Base-by-base conservation (phyloP, 495 filamentous ascomycete genomes). In the Polyplosphaeria fusca region DNA sequence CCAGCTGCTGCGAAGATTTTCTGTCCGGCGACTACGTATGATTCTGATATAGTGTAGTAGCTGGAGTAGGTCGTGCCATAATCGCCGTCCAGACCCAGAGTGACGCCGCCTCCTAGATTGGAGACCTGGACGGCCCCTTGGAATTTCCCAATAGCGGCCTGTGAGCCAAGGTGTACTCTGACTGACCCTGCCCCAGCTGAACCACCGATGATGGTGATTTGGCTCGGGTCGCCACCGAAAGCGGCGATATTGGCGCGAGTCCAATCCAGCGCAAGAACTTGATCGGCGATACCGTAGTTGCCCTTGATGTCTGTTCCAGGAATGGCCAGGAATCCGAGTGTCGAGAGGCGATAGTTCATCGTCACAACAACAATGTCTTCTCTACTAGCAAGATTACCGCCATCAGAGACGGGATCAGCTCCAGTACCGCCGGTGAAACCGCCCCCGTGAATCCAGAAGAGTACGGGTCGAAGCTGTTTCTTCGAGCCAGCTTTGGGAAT, bases 391-490 rank as follows among this genome's bases (percentile, higher is more conserved):
- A 69, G 39, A 43, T 66, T 70, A 48, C 71, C 70, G 40, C 67
- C 48, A 55, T 78, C 76, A 19, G 67, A 67, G 0, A 66, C 65
- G 7, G 69, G 50, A 54, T 74, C 68, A 28, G 70, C 62, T 5
- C 71, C 71, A 28, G 61, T 68, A 4, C 76, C 76, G 4, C 66
- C 61, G 7, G 69, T 72, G 43, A 77, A 76, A 3, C 72, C 76
- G 47, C 76, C 76, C 5, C 76, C 76, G 48, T 78, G 73, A 23
- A 79, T 76, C 69, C 72, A 74, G 42, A 79, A 68, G 59, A 76
- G 62, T 5, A 79, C 76, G 1, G 75, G 74, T 19, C 71, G 74
- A 2, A 76, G 59, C 3, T 64, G 27, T 11, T 55, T 28, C 16
- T 57, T 55, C 19, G 58, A 44, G 23, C 67, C 61, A 22, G 67